Evolutionary conservation across 1,284 basidiomycete genomes (phyloP).

Genomic region (Cutaneotrichosporon sp.): DNA sequence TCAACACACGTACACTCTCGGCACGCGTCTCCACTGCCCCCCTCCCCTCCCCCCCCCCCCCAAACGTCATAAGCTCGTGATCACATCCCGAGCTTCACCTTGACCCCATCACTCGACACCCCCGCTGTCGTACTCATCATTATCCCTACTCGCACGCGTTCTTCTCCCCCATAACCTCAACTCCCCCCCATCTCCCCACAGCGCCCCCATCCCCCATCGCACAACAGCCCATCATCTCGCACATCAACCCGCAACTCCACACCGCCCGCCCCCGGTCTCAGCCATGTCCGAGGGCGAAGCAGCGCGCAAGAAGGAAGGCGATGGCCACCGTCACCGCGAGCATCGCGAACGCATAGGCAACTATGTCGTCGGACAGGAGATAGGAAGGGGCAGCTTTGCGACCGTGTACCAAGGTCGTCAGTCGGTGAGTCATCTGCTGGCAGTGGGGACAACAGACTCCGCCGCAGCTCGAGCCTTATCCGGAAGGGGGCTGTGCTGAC

Average conservation of each 20-base stretch:
- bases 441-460: neutral
- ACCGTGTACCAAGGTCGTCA: slow-evolving; percentile 93
- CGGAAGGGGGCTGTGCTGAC: neutral
- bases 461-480: neutral
- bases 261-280: slow-evolving; percentile 5
- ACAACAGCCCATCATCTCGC: neutral
- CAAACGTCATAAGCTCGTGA: neutral
- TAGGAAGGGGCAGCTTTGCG: slow-evolving; percentile 83
- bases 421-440: slow-evolving; percentile 62
- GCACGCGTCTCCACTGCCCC: neutral
- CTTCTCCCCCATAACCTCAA: neutral
- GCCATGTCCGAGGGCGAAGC: slow-evolving; percentile 22
- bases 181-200: neutral
- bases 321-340: slow-evolving; percentile 13
- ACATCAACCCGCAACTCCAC: neutral
- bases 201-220: neutral
- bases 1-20: no score
- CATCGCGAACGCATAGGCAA: slow-evolving; percentile 54
- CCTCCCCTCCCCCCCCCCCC: neutral
- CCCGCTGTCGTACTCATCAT: neutral
- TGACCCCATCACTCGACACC: neutral
- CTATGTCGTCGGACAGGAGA: slow-evolving; percentile 59
- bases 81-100: neutral
- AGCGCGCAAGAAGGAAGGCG: slow-evolving; percentile 24
- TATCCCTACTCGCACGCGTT: neutral